Evolutionary conservation across 2,329 filamentous ascomycete genomes (phyloP), one percentile per base, ranked within the genome.

Genomic region (Colletotrichum viniferum): DNA sequence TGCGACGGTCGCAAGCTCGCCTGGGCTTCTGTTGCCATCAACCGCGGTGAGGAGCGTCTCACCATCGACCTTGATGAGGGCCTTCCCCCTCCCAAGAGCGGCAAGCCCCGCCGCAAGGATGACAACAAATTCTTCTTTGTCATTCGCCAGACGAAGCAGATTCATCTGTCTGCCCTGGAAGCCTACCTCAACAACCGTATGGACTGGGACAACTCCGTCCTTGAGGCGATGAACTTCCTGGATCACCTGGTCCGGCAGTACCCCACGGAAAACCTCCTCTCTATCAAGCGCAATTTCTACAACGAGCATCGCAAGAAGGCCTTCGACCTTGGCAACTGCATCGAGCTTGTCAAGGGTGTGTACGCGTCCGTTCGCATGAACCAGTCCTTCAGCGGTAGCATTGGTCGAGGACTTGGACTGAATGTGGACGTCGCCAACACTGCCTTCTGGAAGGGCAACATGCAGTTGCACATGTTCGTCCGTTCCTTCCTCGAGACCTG

Each of bases 391-490:
- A 83, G 79, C 76, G 79, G 77, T 72, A 84, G 87, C 2, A 30
- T 76, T 43, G 88, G 90, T 36, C 89, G 91, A 30, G 91, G 91
- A 10, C 88, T 98, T 7, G 92, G 94, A 0, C 87, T 99, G 81
- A 98, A 98, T 79, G 92, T 98, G 13, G 96, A 99, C 80, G 94
- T 98, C 34, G 94, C 96, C 72, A 98, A 98, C 81, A 94, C 95
- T 1, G 94, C 94, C 14, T 99, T 99, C 86, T 98, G 95, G 94
- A 89, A 84, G 1, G 83, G 81, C 0, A 81, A 80, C 1, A 67
- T 90, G 6, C 84, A 86, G 21, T 78, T 84, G 4, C 71, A 74
- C 56, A n/a, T 61, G n/a, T 69, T 78, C 28, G 73, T 77, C 58
- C 71, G 63, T 21, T 61, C 77, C 55, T 78, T 72, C 18, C 72